Evolutionary conservation across 2,329 filamentous ascomycete species (phyloP), one percentile per base, ranked within the genome.

Genomic region (Arthrocladium fulminans): DNA sequence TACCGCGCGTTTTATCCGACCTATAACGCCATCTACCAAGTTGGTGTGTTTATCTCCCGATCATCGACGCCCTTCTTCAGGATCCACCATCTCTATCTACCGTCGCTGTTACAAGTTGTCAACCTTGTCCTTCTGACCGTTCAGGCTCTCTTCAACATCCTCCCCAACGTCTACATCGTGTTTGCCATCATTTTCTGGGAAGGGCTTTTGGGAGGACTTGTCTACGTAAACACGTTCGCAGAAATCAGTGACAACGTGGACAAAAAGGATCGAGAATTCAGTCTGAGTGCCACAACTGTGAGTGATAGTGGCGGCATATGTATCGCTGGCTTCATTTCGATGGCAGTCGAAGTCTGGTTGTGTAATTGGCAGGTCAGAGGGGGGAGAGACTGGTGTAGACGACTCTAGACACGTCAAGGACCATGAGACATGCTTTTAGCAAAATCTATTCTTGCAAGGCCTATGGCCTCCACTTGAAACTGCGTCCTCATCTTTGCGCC

Each of bases 141-240:
- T 0, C 90, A 98, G 56, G 83, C 88, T 0, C 62, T 96, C 54
- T 81, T 83, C 61, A 75, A 84, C 62, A 94, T 92, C 61, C 77
- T 97, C 13, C 89, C 90, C 0, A 86, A 73, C 22, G 85, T 96
- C 20, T 96, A 88, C 62, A 59, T 95, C n/a, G 73, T 97, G 1
- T 96, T 95, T 60, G 51, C 78, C 19, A 72, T 97, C 51, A 74
- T 96, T 17, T 92, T 97, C 61, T 97, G 90, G 90, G 92, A 97
- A 64, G 92, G 92, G 0, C 66, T 97, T 10, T 72, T 98, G 0
- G 92, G 92, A 0, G 92, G 92, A 0, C 74, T 88, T 2, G 92
- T 97, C 0, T 98, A 98, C 60, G 89, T 97, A 51, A 94, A 90
- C 60, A 95, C 89, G 0, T 98, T 97, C 66, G 88, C 89, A 0